phyloP scores from a whole-genome alignment of 2,329 filamentous ascomycete species.

The Aspergillus terreus region DNA sequence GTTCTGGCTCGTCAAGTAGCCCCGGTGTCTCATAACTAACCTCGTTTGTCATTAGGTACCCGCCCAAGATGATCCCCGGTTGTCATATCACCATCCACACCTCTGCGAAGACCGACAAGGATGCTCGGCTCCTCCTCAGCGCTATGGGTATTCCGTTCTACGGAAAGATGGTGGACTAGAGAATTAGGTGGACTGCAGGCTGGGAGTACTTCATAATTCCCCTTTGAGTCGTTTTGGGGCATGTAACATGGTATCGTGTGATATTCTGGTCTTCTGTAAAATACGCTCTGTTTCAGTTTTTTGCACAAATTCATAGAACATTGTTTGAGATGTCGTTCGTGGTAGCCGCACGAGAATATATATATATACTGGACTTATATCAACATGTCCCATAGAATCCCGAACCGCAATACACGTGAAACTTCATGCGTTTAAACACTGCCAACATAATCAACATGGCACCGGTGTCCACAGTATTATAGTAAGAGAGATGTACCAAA shows the following conservation, averaged over 20 bases:
- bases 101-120: slow-evolving; percentile 76
- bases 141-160: slow-evolving; percentile 76
- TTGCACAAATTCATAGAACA: slow-evolving; percentile 3
- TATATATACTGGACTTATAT: too few species aligned
- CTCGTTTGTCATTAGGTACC: slow-evolving; percentile 46
- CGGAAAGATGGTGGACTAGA: slow-evolving; percentile 62
- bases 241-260: slow-evolving; percentile 13
- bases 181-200: not conserved
- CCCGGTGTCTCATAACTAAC: not conserved
- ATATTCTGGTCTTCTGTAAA: slow-evolving; percentile 12
- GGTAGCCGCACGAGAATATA: too few species aligned
- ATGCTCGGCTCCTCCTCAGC: slow-evolving; percentile 72
- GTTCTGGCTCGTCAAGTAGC: slow-evolving; percentile 32
- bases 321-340: not conserved
- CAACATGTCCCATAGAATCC: too few species aligned
- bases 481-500: not conserved
- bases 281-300: slow-evolving; percentile 15
- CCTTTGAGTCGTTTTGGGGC: too few species aligned
- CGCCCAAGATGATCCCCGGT: slow-evolving; percentile 75
- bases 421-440: too few species aligned
- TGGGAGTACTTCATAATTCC: too few species aligned
- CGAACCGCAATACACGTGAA: too few species aligned
- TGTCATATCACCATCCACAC: slow-evolving; percentile 81
- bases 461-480: too few species aligned
- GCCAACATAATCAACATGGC: too few species aligned